Evolutionary conservation across 139 green algal species (phyloP).

Genomic region (Zygnema cylindricum): DNA sequence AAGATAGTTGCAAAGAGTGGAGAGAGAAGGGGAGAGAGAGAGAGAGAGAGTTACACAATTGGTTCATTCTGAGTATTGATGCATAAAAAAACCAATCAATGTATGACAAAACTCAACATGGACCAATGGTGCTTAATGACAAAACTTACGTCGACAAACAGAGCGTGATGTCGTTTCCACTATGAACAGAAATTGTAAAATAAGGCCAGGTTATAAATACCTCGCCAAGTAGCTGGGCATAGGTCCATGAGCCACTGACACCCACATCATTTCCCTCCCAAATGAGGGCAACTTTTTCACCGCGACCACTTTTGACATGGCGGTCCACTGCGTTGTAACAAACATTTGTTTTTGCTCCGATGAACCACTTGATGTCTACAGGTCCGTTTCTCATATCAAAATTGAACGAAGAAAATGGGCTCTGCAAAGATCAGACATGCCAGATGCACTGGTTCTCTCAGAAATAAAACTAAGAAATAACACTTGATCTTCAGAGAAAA

Average conservation of each 20-base stretch:
- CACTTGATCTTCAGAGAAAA: neutral
- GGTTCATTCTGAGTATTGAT: too few species aligned
- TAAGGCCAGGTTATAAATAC: conserved; percentile 28
- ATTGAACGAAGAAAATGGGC: conserved; percentile 69
- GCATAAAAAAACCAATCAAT: too few species aligned
- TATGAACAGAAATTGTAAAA: conserved; percentile 1
- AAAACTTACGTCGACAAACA: too few species aligned
- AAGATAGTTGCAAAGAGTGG: too few species aligned
- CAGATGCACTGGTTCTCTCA: neutral
- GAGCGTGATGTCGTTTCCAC: conserved; percentile 76
- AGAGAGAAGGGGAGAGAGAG: too few species aligned
- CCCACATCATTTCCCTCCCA: conserved; percentile 81
- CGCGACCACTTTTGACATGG: conserved; percentile 68
- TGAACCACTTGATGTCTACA: conserved; percentile 81
- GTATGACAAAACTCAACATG: conserved; percentile 6
- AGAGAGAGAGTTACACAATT: too few species aligned
- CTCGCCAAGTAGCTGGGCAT: conserved; percentile 68
- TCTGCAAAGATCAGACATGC: conserved; percentile 2
- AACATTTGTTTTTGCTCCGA: conserved; percentile 81
- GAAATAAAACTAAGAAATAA: neutral
- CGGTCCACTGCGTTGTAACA: conserved; percentile 90
- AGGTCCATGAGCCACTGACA: conserved; percentile 74
- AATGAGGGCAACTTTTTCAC: conserved; percentile 63
- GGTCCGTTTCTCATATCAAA: conserved; percentile 82
- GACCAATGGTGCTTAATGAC: neutral